Evolutionary conservation across 225 moss, liverwort and hornwort species (phyloP), one percentile per base, ranked within the genome.

Genomic region (Straminergon stramineum): DNA sequence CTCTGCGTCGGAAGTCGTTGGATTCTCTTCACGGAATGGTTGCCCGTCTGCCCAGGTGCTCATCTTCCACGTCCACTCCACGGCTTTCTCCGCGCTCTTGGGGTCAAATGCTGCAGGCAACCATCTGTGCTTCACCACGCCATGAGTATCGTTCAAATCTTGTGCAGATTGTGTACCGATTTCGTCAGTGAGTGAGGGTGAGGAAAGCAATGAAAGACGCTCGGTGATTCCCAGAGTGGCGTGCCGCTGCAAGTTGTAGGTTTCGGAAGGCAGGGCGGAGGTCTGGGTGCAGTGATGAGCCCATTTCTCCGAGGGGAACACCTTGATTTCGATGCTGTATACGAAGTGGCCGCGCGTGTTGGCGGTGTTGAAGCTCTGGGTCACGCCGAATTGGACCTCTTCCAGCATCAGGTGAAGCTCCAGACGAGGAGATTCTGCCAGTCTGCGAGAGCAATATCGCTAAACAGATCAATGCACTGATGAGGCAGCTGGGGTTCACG

Each of bases 21-120:
- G 90, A 39, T 85, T 88, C 17, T 85, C 91, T 74, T 92, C 92
- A 30, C 68, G 79, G 35, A 90, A 91, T 17, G 56, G 79, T 78
- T 89, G 90, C 18, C 91, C 89, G 56, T 94, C 92, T 21, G 58
- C 90, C 92, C 94, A 94, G 9, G 92, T 75, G 34, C 31, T 68
- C 90, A 94, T 85, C 89, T 91, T 92, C 94, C 94, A 94, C 17
- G 89, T 83, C 92, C 92, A 94, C 68, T 92, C 91, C 56, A 94
- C 92, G 16, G 90, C 86, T 48, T 92, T 92, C 82, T 90, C 79
- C 9, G 83, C 60, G 85, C 83, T 62, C 15, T 65, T 61, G 20
- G 86, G 89, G 55, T 93, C 88, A 41, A 24, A 83, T 15, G 48
- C 60, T 28, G 94, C 94, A 19, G 91, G 92, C 18, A 91, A 62